Evolutionary conservation across 176 grass and related monocot genomes (phyloP), one percentile per base, ranked within the genome.

Genomic region (Phyllostachys edulis): DNA sequence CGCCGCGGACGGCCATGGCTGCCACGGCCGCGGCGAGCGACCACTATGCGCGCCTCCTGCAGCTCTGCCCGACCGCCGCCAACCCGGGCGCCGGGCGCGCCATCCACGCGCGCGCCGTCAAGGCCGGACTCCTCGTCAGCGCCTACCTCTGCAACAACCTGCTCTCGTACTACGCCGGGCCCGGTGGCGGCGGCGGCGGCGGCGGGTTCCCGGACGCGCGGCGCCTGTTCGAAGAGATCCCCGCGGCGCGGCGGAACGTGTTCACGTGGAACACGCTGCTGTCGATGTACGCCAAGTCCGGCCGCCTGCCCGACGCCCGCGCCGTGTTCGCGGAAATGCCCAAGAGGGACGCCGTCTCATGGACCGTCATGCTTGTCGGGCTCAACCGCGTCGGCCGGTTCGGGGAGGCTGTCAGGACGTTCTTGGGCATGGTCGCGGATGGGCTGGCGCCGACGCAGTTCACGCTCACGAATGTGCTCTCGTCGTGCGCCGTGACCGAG

Each of bases 261-360:
- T 93, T 95, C 82, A 95, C 95, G 0, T 95, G 93, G 96, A 98
- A 95, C 63, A 74, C 93, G 71, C 24, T 98, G 2, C 80, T 98
- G 21, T 91, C 92, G 5, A 71, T 89, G 87, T 79, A 90, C 13
- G 65, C 91, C 17, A 98, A 95, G 83, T 75, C 79, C 5, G 77
- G 91, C 1, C 78, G 40, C 45, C 80, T 92, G 40, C 26, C 32
- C 5, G 81, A 71, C 56, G 96, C 87, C 16, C 66, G 83, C 13
- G 63, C 64, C 0, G 1, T 93, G 89, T 93, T 98, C 55, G 91
- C 69, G 23, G 72, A 85, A 93, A 95, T 95, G 96, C 96, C 93
- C 3, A 71, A 92, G n/a, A 86, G 69, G 55, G 93, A 93, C 55
- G 87, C 91, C 10, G 85, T 98, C 23, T 92, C 96, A 16, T 95